phyloP scores from a whole-genome alignment of 768 basidiomycete species.

The Trametes cingulata region DNA sequence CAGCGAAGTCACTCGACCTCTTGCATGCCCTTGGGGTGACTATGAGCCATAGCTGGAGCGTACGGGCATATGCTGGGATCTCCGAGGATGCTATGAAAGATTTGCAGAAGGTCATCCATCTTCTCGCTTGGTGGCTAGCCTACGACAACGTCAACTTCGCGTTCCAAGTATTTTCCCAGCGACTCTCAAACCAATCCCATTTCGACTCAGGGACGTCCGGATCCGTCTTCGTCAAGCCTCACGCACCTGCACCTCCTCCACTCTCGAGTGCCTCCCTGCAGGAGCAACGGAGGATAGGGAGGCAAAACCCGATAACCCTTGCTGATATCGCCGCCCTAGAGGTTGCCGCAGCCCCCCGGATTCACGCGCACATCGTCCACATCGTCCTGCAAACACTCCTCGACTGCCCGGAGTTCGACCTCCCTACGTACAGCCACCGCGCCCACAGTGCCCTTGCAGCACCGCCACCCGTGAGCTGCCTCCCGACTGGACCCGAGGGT shows the following conservation, averaged over 20 bases:
- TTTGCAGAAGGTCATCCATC: background rate
- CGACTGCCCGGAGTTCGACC: slow-evolving; percentile 5
- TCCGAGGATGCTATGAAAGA: background rate
- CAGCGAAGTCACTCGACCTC: slow-evolving; percentile 8
- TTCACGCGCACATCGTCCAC: background rate
- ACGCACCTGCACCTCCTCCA: background rate
- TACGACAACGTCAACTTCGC: slow-evolving; percentile 18
- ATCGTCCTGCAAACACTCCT: background rate
- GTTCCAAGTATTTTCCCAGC: slow-evolving; percentile 1
- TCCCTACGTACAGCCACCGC: background rate
- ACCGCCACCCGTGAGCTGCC: slow-evolving; percentile 19
- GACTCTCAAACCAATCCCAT: background rate
- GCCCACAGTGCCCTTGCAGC: background rate
- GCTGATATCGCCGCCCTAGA: slow-evolving; percentile 1
- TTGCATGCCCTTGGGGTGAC: slow-evolving; percentile 12
- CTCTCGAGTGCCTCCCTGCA: background rate
- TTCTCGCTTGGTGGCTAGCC: background rate
- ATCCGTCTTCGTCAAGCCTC: background rate
- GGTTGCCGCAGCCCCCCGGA: background rate
- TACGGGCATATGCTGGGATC: background rate
- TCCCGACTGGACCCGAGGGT: slow-evolving; percentile 17
- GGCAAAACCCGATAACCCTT: background rate
- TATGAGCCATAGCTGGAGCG: slow-evolving; percentile 15
- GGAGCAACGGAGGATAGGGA: background rate
- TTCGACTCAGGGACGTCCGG: slow-evolving; percentile 5